Evolutionary conservation across 257 asterid genomes (phyloP).

Genomic region (Forsythia viridissima): DNA sequence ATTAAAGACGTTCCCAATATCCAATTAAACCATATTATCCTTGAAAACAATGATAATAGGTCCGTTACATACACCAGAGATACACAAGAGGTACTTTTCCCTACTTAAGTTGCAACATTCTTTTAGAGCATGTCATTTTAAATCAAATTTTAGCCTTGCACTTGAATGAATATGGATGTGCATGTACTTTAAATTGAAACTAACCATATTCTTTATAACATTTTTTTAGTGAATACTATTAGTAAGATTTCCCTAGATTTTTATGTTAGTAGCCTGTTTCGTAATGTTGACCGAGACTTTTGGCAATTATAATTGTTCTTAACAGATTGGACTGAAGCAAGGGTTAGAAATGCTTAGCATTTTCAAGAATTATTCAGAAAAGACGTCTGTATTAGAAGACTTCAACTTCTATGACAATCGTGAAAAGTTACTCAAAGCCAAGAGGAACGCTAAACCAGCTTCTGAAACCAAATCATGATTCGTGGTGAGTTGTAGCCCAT

Average conservation of each 20-base stretch:
- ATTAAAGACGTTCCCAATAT: conserved; percentile 74
- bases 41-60: conserved; percentile 72
- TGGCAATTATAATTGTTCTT: background rate
- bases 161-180: background rate
- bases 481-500: conserved; percentile 32
- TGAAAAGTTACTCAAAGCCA: conserved; percentile 53
- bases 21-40: conserved; percentile 58
- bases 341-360: conserved; percentile 79
- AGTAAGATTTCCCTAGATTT: background rate
- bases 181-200: background rate
- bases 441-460: conserved; percentile 35
- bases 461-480: conserved; percentile 27
- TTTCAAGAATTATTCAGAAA: conserved; percentile 60
- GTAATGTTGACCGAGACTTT: background rate
- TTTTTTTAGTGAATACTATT: background rate
- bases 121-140: background rate
- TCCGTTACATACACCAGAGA: conserved; percentile 78
- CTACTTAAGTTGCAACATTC: background rate
- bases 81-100: conserved; percentile 71
- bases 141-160: background rate
- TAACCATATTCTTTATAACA: background rate
- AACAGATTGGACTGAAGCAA: conserved; percentile 64
- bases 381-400: conserved; percentile 65
- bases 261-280: background rate
- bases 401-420: conserved; percentile 70